Conservation (phyloP, 495 filamentous ascomycete species). For the Xylaria flabelliformis region DNA sequence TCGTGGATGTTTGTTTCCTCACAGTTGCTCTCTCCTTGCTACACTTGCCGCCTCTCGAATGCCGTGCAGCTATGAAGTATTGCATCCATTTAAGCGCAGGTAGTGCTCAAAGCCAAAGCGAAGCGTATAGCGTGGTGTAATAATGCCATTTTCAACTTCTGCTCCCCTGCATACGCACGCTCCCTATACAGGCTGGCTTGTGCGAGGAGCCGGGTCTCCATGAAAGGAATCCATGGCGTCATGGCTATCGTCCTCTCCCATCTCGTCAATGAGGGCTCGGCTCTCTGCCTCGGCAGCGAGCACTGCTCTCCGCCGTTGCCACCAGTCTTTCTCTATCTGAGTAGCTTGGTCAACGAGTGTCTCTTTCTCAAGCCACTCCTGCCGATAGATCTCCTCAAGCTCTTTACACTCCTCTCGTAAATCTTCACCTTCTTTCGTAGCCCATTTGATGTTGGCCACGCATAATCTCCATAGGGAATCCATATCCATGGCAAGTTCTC, state of each 20-base stretch:
- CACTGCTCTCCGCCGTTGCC: slow-evolving; percentile 51
- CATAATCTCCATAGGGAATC: slow-evolving; percentile 75
- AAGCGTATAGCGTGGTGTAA: not conserved
- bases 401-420: slow-evolving; percentile 68
- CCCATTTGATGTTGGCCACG: slow-evolving; percentile 81
- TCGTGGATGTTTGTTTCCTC: not conserved
- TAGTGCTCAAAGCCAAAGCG: too few species aligned
- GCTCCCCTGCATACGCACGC: not conserved
- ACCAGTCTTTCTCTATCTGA: slow-evolving; percentile 58
- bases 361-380: slow-evolving; percentile 89
- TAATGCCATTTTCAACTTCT: not conserved
- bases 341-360: slow-evolving; percentile 61
- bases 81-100: not conserved
- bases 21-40: not conserved
- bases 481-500: slow-evolving; percentile 73
- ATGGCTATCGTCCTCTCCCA: slow-evolving; percentile 24
- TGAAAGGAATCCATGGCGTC: slow-evolving; percentile 16
- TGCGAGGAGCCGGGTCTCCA: not conserved
- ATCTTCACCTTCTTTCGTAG: slow-evolving; percentile 69
- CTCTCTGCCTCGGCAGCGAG: slow-evolving; percentile 44
- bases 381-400: slow-evolving; percentile 69
- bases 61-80: not conserved
- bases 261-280: slow-evolving; percentile 9
- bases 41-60: not conserved
- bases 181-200: slow-evolving; percentile 21